Evolutionary conservation across 768 basidiomycete genomes (phyloP).

Genomic region (Mrakia gelida): DNA sequence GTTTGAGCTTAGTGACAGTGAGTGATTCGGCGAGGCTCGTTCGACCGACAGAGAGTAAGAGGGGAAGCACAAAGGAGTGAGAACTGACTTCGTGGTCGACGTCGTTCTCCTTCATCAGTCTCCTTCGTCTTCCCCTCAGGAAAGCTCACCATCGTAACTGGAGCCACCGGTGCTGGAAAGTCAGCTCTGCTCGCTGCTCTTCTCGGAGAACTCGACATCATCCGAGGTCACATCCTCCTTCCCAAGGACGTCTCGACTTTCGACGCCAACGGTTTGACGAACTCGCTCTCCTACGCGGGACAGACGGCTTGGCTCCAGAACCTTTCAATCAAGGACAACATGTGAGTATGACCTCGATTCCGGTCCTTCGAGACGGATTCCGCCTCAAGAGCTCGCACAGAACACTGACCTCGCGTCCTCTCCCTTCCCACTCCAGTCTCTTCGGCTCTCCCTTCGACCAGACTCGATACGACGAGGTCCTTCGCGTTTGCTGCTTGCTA

Average conservation of each 20-base stretch:
- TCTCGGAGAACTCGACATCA: constrained; percentile 66
- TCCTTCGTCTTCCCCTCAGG: constrained; percentile 67
- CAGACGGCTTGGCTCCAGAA: constrained; percentile 54
- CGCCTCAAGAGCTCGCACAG: not conserved
- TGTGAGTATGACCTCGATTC: constrained; percentile 54
- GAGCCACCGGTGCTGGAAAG: constrained; percentile 76
- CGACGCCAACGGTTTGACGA: constrained; percentile 44
- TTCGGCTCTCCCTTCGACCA: constrained; percentile 29
- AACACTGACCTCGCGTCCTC: not conserved
- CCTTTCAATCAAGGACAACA: constrained; percentile 47
- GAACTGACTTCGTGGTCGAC: too few species aligned
- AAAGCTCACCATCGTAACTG: constrained; percentile 63
- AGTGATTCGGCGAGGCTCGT: too few species aligned
- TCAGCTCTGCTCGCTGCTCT: constrained; percentile 57
- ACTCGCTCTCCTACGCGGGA: constrained; percentile 64
- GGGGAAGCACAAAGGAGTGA: too few species aligned
- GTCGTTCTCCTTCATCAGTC: constrained; percentile 40
- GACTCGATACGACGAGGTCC: constrained; percentile 22
- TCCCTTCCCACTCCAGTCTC: constrained; percentile 11
- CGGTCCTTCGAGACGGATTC: not conserved
- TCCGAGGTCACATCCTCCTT: constrained; percentile 57
- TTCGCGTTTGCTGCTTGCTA: constrained; percentile 19
- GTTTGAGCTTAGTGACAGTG: constrained; percentile 61
- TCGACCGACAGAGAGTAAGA: too few species aligned
- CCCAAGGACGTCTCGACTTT: constrained; percentile 57